Evolutionary conservation across 495 filamentous ascomycete genomes (phyloP).

Genomic region (Aspergillus funiculosus): DNA sequence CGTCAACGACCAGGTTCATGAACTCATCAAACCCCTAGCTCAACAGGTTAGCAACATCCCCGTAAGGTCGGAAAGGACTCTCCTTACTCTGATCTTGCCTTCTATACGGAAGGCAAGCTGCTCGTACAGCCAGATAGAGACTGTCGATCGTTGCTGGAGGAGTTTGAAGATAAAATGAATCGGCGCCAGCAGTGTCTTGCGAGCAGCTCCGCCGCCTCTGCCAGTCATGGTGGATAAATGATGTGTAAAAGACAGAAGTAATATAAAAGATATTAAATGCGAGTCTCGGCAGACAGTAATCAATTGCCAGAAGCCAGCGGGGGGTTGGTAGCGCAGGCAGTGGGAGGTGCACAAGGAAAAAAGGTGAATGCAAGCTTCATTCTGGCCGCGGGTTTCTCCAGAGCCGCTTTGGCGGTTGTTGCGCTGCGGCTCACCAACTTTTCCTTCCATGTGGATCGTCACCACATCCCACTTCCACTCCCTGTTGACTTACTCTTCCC

Average conservation of each 20-base stretch:
- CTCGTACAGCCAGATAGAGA: slow-evolving; percentile 95
- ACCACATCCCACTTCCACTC: slow-evolving; percentile 39
- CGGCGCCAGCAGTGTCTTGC: slow-evolving; percentile 88
- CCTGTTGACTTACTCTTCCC: slow-evolving; percentile 13
- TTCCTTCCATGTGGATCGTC: slow-evolving; percentile 26
- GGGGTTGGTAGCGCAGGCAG: slow-evolving; percentile 5
- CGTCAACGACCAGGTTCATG: slow-evolving; percentile 97
- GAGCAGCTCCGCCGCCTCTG: slow-evolving; percentile 66
- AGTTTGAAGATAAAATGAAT: slow-evolving; percentile 99
- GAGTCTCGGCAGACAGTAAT: not conserved
- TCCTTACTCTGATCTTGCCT: slow-evolving; percentile 78
- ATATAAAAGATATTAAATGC: slow-evolving; percentile 9
- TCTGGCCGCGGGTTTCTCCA: slow-evolving; percentile 9
- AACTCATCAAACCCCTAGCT: slow-evolving; percentile 94
- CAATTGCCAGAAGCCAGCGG: not conserved
- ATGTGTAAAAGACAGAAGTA: slow-evolving; percentile 1
- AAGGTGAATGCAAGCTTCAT: slow-evolving; percentile 10
- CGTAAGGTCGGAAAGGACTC: not conserved
- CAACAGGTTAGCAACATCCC: not conserved
- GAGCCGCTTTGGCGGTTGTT: slow-evolving; percentile 3
- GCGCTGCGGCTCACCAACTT: slow-evolving; percentile 27
- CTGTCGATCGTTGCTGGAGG: slow-evolving; percentile 77
- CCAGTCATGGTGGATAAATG: slow-evolving; percentile 59
- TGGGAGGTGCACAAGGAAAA: slow-evolving; percentile 3
- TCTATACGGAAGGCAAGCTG: slow-evolving; percentile 90